Evolutionary conservation across 805 yeast species (phyloP).

Genomic region (Clavispora phyllophila): DNA sequence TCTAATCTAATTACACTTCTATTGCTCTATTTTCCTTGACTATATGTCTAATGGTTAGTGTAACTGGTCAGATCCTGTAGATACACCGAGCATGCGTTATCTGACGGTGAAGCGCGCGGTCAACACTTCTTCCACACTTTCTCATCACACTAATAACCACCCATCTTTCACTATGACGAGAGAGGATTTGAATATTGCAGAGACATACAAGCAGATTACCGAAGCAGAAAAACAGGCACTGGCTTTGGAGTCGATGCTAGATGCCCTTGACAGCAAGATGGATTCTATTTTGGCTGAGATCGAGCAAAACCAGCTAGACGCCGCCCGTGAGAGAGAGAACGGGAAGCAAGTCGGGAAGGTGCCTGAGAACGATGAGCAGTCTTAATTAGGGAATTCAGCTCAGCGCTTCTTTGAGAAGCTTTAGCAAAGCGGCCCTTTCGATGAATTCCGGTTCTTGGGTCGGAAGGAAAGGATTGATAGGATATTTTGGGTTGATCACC

Average conservation of each 20-base stretch:
- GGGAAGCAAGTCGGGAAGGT: neutral
- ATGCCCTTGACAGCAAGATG: slow-evolving; percentile 58
- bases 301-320: slow-evolving; percentile 15
- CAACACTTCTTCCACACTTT: neutral
- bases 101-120: neutral
- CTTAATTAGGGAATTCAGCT: neutral
- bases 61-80: neutral
- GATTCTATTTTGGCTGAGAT: slow-evolving; percentile 51
- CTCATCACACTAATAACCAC: neutral
- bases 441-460: slow-evolving; percentile 53
- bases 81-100: neutral
- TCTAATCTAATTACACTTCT: too few species aligned
- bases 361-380: neutral
- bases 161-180: slow-evolving; percentile 21
- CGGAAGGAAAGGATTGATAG: slow-evolving; percentile 67
- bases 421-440: neutral
- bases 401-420: neutral
- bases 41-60: neutral
- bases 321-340: neutral
- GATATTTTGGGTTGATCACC: slow-evolving; percentile 63
- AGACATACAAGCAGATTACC: slow-evolving; percentile 53
- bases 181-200: slow-evolving; percentile 40
- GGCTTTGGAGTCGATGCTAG: slow-evolving; percentile 59
- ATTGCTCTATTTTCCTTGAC: neutral
- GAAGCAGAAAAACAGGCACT: slow-evolving; percentile 67